phyloP scores from a whole-genome alignment of 805 yeast species.

The Monosporozyma aquatica region DNA sequence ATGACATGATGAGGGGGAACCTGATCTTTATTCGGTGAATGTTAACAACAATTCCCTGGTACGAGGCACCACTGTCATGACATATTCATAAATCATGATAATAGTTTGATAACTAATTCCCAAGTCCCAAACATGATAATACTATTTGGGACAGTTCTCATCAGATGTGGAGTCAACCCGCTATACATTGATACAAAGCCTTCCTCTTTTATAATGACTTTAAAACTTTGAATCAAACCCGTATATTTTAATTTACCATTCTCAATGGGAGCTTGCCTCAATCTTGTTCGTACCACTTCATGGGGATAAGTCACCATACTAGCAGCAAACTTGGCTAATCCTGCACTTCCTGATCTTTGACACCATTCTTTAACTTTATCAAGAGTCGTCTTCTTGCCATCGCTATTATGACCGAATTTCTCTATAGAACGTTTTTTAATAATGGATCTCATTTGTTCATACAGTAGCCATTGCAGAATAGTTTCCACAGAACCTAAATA shows the following conservation, averaged over 20 bases:
- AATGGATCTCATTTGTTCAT: slow-evolving; percentile 82
- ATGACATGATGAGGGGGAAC: no score
- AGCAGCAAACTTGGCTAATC: slow-evolving; percentile 89
- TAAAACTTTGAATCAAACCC: slow-evolving; percentile 82
- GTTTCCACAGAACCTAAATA: slow-evolving; percentile 90
- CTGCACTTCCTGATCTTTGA: slow-evolving; percentile 96
- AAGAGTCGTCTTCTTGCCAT: slow-evolving; percentile 32
- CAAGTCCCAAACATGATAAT: slow-evolving; percentile 99
- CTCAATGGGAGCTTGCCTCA: slow-evolving; percentile 85
- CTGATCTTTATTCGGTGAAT: no score
- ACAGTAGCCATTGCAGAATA: slow-evolving; percentile 91
- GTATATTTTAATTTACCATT: slow-evolving; percentile 80
- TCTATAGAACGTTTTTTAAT: slow-evolving; percentile 46
- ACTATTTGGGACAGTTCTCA: slow-evolving; percentile 95
- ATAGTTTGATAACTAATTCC: slow-evolving; percentile 69
- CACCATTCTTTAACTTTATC: slow-evolving; percentile 82
- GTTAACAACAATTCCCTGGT: no score
- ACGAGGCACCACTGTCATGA: no score
- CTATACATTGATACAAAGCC: slow-evolving; percentile 93
- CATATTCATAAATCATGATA: slow-evolving; percentile 29
- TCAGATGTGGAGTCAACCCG: slow-evolving; percentile 91
- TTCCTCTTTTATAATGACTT: slow-evolving; percentile 78
- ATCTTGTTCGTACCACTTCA: slow-evolving; percentile 90
- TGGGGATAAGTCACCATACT: slow-evolving; percentile 92
- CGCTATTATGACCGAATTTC: slow-evolving; percentile 29